These are phyloP conservation scores for Erodium moschatum DNA, from an alignment of 441 rosid genomes.

Conservation along the genomic window DNA sequence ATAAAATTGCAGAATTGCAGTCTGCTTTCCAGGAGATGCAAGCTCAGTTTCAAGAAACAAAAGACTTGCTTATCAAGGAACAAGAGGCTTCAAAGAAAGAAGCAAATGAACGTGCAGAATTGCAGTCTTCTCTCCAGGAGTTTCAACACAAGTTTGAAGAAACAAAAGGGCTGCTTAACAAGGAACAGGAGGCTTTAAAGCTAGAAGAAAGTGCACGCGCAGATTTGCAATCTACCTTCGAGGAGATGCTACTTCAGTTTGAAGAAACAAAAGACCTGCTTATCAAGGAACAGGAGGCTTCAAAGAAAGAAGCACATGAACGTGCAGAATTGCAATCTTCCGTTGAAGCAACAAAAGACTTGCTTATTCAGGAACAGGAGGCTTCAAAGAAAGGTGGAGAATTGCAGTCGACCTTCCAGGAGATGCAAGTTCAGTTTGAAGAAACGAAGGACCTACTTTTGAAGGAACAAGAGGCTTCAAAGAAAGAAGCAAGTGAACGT, in stretches of 20 bases:
- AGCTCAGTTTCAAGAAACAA: slow-evolving; percentile 67
- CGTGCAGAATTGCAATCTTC: slow-evolving; percentile 20
- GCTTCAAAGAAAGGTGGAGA: slow-evolving; percentile 49
- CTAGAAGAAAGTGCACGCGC: slow-evolving; percentile 38
- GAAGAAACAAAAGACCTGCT: slow-evolving; percentile 76
- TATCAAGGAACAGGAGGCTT: slow-evolving; percentile 63
- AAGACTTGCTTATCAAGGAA: slow-evolving; percentile 64
- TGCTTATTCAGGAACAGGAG: slow-evolving; percentile 65
- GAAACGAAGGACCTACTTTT: slow-evolving; percentile 68
- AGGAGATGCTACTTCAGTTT: slow-evolving; percentile 56
- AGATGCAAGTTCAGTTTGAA: slow-evolving; percentile 54
- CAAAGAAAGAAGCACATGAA: slow-evolving; percentile 40
- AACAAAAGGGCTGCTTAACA: slow-evolving; percentile 60
- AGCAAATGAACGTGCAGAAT: slow-evolving; percentile 45
- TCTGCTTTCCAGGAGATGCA: slow-evolving; percentile 58
- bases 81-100: slow-evolving; percentile 54
- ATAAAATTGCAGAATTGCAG: slow-evolving; percentile 61
- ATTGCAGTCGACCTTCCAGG: slow-evolving; percentile 57
- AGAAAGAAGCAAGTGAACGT: slow-evolving; percentile 13
- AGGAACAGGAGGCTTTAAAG: slow-evolving; percentile 70
- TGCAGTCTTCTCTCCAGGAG: slow-evolving; percentile 61
- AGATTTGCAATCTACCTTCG: slow-evolving; percentile 56
- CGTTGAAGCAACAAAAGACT: slow-evolving; percentile 56
- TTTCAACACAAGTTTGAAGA: slow-evolving; percentile 61
- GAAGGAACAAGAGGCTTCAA: slow-evolving; percentile 70